Evolutionary conservation across 2,329 filamentous ascomycete species (phyloP), one percentile per base, ranked within the genome.

Genomic region (Magnaporthiopsis rhizophila): DNA sequence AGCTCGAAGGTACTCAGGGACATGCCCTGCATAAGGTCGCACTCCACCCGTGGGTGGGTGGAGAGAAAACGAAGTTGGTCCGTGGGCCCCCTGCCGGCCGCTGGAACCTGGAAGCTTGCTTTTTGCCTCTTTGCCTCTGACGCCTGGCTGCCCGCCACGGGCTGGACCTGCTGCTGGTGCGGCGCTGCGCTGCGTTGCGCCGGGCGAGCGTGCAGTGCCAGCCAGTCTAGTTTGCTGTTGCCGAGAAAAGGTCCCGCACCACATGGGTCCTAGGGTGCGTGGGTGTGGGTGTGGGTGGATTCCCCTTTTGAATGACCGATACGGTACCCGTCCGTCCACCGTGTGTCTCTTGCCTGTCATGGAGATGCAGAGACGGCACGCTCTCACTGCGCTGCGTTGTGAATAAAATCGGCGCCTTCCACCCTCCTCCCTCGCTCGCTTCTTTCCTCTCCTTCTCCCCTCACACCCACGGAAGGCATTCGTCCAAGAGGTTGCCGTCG

Each of bases 401-500:
- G 30, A 66, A 69, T 69, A 69, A 69, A 69, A 69, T 61, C 62
- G 56, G 61, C 61, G 65, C 64, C 69, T 68, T 64, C 67, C 65
- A 63, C 69, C 69, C 70, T 50, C 66, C 60, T 68, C 65, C 63
- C 64, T 63, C 58, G 26, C 57, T 60, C 18, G 56, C 62, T 59
- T 66, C 66, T 68, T 66, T 28, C 63, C 69, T 70, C 72, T 71
- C 72, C 71, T 73, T 72, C 73, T 74, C 71, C 69, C 72, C 73
- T 73, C 73, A 69, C 70, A 72, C 80, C 30, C 79, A 80, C 79
- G 58, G 80, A 79, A 80, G 80, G 80, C 73, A 69, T 60, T 71
- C 61, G 77, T 77, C 74, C 71, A 74, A 74, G 76, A 76, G 75
- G 74, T 71, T 72, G 74, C 65, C 64, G 65, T 67, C 64, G 66